Evolutionary conservation across 208 protist species (phyloP), one percentile per base, ranked within the genome.

Genomic region (Crithidia brevicula): DNA sequence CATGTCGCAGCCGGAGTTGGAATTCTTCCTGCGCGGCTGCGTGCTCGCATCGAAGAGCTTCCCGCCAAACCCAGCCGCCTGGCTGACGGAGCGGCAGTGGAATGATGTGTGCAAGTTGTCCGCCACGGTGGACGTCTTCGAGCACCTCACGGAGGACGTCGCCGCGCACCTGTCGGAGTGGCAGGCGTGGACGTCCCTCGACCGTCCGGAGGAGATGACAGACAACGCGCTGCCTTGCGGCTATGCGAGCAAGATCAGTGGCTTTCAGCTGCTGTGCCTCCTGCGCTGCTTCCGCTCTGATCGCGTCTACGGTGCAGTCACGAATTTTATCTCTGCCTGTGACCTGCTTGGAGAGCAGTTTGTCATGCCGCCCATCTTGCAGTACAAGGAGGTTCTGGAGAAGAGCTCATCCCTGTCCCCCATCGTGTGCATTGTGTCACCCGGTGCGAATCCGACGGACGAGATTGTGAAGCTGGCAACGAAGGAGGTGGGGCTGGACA

Each of bases 1-100:
- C 38, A 79, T 99, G 65, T 61, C 87, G 52, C 61, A 66, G n/a
- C 56, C 47, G 31, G 90, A 99, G 72, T 85, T 99, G 11, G 98
- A 99, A 73, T 99, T 99, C 79, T 99, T 99, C 74, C 82, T 99
- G 25, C 98, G 98, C 45, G 98, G 98, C 46, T 99, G 98, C 72
- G 85, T 98, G 18, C 73, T 97, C 9, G 86, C 98, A n/a, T 93
- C 93, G 25, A 97, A 98, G 74, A 74, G 85, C 68, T 96, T 87
- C 59, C 83, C 88, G 47, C 38, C 77, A 15, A 97, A 96, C 72
- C 94, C 94, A 28, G 70, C 81, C 20, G 60, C 78, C 11, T 99
- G 97, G 97, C 71, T 99, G 28, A 90, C 97, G 34, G 96, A 98
- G 64, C 71, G 96, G 34, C 94, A 98, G 60, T 99, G 98, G 98